These are phyloP conservation scores for Cystobasidiaceae sp. DNA, from an alignment of 1,284 basidiomycete genomes.

Conservation along the genomic window DNA sequence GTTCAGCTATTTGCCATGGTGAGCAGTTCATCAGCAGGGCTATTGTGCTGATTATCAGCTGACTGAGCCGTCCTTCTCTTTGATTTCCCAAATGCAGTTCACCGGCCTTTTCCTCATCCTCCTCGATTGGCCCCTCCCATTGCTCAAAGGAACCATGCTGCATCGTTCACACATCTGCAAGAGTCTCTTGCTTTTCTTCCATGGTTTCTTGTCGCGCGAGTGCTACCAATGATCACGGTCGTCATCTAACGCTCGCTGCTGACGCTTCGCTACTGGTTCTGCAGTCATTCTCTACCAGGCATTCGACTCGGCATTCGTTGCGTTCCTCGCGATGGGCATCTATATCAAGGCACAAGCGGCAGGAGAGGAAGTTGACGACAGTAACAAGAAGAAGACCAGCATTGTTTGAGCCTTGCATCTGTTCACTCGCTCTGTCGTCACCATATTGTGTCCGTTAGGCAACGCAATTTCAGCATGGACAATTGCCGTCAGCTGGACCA, in stretches of 20 bases:
- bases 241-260: neutral
- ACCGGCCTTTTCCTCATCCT: slow-evolving; percentile 55
- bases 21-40: neutral
- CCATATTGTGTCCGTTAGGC: neutral
- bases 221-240: neutral
- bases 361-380: slow-evolving; percentile 16
- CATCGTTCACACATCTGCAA: slow-evolving; percentile 24
- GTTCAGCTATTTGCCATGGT: slow-evolving; percentile 61
- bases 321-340: slow-evolving; percentile 24
- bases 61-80: neutral
- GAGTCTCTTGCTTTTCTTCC: slow-evolving; percentile 29
- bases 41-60: no score
- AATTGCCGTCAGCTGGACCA: neutral
- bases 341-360: slow-evolving; percentile 11
- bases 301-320: slow-evolving; percentile 32
- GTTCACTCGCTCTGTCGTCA: neutral
- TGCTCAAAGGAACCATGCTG: neutral
- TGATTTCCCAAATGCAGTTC: slow-evolving; percentile 46
- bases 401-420: neutral
- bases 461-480: neutral
- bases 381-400: neutral
- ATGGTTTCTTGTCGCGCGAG: slow-evolving; percentile 33
- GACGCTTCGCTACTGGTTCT: neutral
- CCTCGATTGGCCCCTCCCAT: slow-evolving; percentile 53
- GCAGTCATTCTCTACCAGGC: slow-evolving; percentile 35